Evolutionary conservation across 805 yeast genomes (phyloP), one percentile per base, ranked within the genome.

Genomic region (Cyberlindnera xishuangbannaensis): DNA sequence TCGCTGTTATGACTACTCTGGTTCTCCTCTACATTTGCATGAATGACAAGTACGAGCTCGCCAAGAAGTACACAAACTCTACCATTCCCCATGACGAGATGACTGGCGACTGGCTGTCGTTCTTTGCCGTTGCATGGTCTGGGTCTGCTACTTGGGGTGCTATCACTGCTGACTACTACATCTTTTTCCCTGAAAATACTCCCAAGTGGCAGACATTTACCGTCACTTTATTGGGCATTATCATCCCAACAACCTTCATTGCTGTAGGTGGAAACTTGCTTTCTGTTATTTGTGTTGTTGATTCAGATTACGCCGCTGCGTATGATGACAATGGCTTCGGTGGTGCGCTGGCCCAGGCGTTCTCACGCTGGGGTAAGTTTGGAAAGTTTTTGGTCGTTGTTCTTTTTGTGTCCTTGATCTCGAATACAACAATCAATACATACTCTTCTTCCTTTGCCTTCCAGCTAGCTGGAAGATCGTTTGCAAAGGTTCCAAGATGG

Each of bases 141-240:
- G 77, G 80, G 28, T 84, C 95, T 4, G 73, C 85, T 2, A 83
- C 95, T 1, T 86, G 95, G 95, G 88, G 94, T 25, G 78, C 88
- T 4, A 71, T 83, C 40, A 84, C 95, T 0, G 69, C 88, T 0
- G 96, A 86, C 58, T 86, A 86, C 57, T 83, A 83, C 56, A 74
- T 86, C 31, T 65, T 83, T 31, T 76, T 85, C 47, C 95, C 95
- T 1, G 90, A 82, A 48, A 63, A 65, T 27, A 73, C 83, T 1
- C 69, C 82, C 4, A 73, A 73, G 34, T 40, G 55, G 31, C 69
- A 67, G 39, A 63, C 79, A 2, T 82, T 76, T 49, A 18, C 58
- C 12, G 60, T 79, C 41, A 84, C 95, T 0, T 76, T 81, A 41
- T 60, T 76, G 16, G 82, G 83, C 2, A 77, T 80, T 17, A 62